Percentiles rank a stretch among this genome's conserved stretches.
Evolutionary conservation across 1,284 basidiomycete species (phyloP).

Genomic region (Trametes pubescens): DNA sequence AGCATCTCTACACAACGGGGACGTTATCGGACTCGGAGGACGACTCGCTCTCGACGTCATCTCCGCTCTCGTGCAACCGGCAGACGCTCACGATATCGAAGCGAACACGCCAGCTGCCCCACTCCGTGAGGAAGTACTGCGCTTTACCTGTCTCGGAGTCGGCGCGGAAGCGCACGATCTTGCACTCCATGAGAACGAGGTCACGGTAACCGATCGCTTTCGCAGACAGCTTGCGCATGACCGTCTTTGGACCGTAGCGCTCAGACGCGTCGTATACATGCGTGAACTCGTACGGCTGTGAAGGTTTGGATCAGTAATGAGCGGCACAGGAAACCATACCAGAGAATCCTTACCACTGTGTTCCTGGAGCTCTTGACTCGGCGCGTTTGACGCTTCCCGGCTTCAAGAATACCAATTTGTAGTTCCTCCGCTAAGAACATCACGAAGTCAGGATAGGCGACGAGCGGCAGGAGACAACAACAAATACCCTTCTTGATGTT

Average conservation of each 20-base stretch:
- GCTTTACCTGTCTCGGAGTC: slow-evolving; percentile 1
- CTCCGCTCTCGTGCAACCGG: not conserved
- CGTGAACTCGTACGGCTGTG: not conserved
- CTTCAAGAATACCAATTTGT: not conserved
- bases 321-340: too few relatives aligned
- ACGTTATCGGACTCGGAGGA: not conserved
- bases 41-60: not conserved
- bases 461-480: too few relatives aligned
- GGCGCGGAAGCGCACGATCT: not conserved
- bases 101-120: not conserved
- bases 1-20: not conserved
- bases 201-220: not conserved
- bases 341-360: not conserved
- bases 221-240: not conserved
- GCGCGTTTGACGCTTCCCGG: not conserved
- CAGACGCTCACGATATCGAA: slow-evolving; percentile 2
- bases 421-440: not conserved
- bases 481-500: not conserved
- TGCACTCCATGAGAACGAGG: slow-evolving; percentile 1
- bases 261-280: not conserved
- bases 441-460: not conserved
- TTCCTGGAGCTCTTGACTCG: not conserved
- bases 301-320: too few relatives aligned
- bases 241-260: not conserved
- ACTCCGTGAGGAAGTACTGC: not conserved